These are phyloP conservation scores for Fusarium torreyae DNA, from an alignment of 2,329 filamentous ascomycete genomes.

Conservation along the genomic window DNA sequence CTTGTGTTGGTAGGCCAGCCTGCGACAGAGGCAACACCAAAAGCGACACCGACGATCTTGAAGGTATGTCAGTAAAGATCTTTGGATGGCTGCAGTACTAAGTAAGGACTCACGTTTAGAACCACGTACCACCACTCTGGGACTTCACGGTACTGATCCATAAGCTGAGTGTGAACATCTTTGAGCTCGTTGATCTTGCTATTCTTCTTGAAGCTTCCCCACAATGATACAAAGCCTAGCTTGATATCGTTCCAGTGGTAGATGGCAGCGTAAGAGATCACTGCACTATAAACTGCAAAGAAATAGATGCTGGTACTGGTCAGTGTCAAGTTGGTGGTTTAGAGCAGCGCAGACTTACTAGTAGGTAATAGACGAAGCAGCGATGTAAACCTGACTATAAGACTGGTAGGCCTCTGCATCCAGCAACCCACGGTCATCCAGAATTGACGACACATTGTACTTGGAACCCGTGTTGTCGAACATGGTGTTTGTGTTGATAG, in stretches of 20 bases:
- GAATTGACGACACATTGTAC: slow-evolving; percentile 61
- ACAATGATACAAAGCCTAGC: slow-evolving; percentile 49
- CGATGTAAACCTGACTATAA: slow-evolving; percentile 54
- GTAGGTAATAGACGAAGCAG: slow-evolving; percentile 41
- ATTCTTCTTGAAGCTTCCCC: slow-evolving; percentile 32
- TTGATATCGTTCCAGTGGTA: slow-evolving; percentile 56
- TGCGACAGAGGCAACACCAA: slow-evolving; percentile 56
- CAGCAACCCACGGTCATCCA: slow-evolving; percentile 55
- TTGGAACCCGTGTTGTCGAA: slow-evolving; percentile 61
- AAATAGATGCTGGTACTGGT: slow-evolving; percentile 30
- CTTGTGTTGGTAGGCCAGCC: slow-evolving; percentile 61
- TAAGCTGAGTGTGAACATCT: slow-evolving; percentile 61
- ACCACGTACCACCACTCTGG: slow-evolving; percentile 63
- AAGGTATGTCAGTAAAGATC: neutral
- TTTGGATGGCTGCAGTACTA: rapidly evolving
- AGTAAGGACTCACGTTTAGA: slow-evolving; percentile 30
- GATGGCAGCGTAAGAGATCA: slow-evolving; percentile 55
- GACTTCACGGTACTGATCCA: slow-evolving; percentile 62
- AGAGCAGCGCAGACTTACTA: slow-evolving; percentile 6
- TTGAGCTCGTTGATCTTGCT: slow-evolving; percentile 48
- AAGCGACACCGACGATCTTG: slow-evolving; percentile 50
- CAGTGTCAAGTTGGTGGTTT: rapidly evolving
- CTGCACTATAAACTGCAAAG: slow-evolving; percentile 51
- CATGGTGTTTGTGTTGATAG: slow-evolving; percentile 63
- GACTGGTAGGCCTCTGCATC: slow-evolving; percentile 55